phyloP scores from a whole-genome alignment of 225 moss, liverwort and hornwort genomes.

The Polytrichum commune region DNA sequence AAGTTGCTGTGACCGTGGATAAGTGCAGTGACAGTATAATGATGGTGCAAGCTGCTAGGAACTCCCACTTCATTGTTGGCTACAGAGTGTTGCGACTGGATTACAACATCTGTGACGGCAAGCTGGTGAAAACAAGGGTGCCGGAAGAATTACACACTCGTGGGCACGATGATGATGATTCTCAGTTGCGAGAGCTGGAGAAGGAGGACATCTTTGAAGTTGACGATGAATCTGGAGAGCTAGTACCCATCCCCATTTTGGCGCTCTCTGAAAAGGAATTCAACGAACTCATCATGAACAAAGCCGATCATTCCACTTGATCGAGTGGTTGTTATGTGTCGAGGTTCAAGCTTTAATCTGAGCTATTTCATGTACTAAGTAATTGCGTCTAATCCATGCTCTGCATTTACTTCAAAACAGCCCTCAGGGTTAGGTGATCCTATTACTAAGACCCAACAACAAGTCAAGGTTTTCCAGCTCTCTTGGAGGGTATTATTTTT shows the following conservation, averaged over 20 bases:
- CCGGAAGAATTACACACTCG: constrained; percentile 4
- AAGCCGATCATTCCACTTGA: too few relatives aligned
- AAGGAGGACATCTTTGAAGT: constrained; percentile 17
- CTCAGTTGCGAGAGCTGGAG: background rate
- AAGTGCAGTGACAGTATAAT: background rate
- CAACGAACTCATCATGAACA: background rate
- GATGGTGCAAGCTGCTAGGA: constrained; percentile 7
- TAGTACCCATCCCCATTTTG: constrained; percentile 1
- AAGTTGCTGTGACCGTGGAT: background rate
- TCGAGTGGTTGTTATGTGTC: too few relatives aligned
- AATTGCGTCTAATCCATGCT: too few relatives aligned
- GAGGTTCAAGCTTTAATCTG: too few relatives aligned
- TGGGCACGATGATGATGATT: constrained; percentile 13
- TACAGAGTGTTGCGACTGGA: constrained; percentile 25
- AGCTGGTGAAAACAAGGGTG: background rate
- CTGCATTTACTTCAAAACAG: too few relatives aligned
- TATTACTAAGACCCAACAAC: too few relatives aligned
- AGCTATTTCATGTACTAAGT: too few relatives aligned
- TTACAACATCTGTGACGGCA: constrained; percentile 9
- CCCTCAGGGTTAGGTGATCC: too few relatives aligned
- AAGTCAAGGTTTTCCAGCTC: too few relatives aligned
- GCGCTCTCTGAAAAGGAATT: constrained; percentile 10
- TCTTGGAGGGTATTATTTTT: too few relatives aligned
- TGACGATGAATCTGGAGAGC: constrained; percentile 6
- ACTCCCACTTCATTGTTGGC: constrained; percentile 16